Percentiles rank a stretch among this genome's conserved stretches.
phyloP scores from a whole-genome alignment of 495 filamentous ascomycete species.

The Echria macrotheca region DNA sequence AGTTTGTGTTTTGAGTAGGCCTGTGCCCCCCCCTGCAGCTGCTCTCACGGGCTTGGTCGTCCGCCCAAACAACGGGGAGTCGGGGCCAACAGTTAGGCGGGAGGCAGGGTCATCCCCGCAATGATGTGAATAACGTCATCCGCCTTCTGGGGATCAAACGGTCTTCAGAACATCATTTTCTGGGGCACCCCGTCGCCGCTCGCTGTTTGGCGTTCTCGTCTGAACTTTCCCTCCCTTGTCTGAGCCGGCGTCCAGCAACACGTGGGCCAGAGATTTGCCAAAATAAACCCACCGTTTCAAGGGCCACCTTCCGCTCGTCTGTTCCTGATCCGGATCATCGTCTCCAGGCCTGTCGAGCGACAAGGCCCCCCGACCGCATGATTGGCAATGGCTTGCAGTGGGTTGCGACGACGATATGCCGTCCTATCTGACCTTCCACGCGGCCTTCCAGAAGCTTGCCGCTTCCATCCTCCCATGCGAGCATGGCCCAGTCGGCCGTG shows the following conservation, averaged over 20 bases:
- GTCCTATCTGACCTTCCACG: neutral
- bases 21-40: conserved; percentile 24
- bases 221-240: conserved; percentile 15
- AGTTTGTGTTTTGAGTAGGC: conserved; percentile 26
- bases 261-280: conserved; percentile 19
- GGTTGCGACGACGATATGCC: conserved; percentile 4
- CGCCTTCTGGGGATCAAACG: conserved; percentile 24
- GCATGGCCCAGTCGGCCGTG: neutral
- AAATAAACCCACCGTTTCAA: conserved; percentile 23
- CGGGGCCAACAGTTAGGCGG: conserved; percentile 17
- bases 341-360: conserved; percentile 1
- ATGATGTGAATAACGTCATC: conserved; percentile 29
- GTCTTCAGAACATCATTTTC: conserved; percentile 15
- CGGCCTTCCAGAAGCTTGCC: conserved; percentile 25
- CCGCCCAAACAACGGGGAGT: conserved; percentile 20
- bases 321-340: conserved; percentile 6
- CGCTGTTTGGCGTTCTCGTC: conserved; percentile 14
- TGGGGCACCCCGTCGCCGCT: conserved; percentile 7
- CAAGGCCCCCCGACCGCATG: conserved; percentile 14
- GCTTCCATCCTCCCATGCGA: conserved; percentile 1
- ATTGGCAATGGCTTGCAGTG: conserved; percentile 8
- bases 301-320: conserved; percentile 2
- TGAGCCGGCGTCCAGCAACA: conserved; percentile 5
- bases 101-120: conserved; percentile 29
- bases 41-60: conserved; percentile 5